phyloP scores from a whole-genome alignment of 371 early-diverging fungal species.

The Blastocladiella emersonii region DNA sequence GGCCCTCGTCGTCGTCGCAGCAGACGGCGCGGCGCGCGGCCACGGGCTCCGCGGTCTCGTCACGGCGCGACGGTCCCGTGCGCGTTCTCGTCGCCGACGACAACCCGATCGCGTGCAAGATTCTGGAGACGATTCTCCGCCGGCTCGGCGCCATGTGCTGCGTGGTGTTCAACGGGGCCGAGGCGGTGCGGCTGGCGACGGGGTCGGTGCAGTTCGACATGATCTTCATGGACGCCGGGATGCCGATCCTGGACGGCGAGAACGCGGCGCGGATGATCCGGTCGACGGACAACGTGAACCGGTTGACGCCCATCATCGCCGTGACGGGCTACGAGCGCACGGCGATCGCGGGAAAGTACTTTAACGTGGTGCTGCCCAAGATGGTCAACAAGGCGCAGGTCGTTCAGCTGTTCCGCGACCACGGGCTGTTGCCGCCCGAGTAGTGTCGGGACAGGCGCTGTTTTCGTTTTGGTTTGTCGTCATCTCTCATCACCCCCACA shows the following conservation, averaged over 20 bases:
- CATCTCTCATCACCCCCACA: no score
- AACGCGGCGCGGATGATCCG: slow-evolving; percentile 87
- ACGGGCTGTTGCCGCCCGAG: no score
- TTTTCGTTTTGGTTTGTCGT: no score
- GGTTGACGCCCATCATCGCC: slow-evolving; percentile 54
- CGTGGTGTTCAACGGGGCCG: slow-evolving; percentile 74
- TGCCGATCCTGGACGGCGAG: slow-evolving; percentile 85
- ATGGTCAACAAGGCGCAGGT: not conserved
- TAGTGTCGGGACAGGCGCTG: no score
- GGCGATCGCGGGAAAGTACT: not conserved
- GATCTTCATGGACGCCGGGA: slow-evolving; percentile 84
- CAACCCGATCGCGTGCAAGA: slow-evolving; percentile 75
- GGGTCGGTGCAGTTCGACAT: slow-evolving; percentile 74
- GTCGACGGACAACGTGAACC: slow-evolving; percentile 64
- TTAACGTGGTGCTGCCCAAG: not conserved
- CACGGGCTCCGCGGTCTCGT: not conserved
- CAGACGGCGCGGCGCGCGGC: no score
- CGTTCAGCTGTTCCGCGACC: not conserved
- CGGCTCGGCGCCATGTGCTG: slow-evolving; percentile 61
- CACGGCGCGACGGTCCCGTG: slow-evolving; percentile 8
- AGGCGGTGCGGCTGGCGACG: slow-evolving; percentile 76
- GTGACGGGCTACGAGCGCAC: slow-evolving; percentile 49
- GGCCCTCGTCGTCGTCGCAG: no score
- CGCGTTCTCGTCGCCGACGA: slow-evolving; percentile 61
- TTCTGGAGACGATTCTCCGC: slow-evolving; percentile 67